Percentiles rank a stretch among this genome's conserved stretches.
These are phyloP conservation scores for Leccinum variicolor DNA, from an alignment of 768 basidiomycete genomes.

Conservation along the genomic window DNA sequence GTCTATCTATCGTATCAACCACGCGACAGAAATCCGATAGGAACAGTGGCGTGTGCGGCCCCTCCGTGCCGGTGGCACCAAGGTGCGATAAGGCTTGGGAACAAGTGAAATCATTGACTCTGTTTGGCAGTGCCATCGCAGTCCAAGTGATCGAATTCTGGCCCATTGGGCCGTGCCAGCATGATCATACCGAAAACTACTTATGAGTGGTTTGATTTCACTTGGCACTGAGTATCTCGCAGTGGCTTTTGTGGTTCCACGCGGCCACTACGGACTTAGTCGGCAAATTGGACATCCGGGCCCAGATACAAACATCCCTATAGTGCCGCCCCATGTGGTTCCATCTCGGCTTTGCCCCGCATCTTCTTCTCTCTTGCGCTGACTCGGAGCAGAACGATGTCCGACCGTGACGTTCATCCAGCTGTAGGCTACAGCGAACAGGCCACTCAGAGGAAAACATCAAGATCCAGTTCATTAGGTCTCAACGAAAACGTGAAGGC, in stretches of 20 bases:
- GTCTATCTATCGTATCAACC: background rate
- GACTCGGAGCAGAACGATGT: constrained; percentile 17
- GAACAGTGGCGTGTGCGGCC: background rate
- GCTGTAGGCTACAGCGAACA: constrained; percentile 1
- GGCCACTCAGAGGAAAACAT: constrained; percentile 20
- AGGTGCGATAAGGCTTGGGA: background rate
- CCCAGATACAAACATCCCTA: background rate
- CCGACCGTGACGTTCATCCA: background rate
- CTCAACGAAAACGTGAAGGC: constrained; percentile 8
- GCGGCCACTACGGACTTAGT: background rate
- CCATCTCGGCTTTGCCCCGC: constrained; percentile 1
- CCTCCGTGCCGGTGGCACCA: background rate
- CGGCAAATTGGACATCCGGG: background rate
- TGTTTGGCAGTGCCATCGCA: background rate
- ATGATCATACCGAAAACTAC: background rate
- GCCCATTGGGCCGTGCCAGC: background rate
- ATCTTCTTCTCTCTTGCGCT: background rate
- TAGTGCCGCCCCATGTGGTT: background rate
- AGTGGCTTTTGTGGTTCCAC: background rate
- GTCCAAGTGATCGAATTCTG: background rate
- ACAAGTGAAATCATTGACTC: background rate
- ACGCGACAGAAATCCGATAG: background rate
- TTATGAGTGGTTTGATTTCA: background rate
- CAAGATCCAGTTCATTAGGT: constrained; percentile 11
- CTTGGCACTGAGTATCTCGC: background rate